phyloP scores from a whole-genome alignment of 768 basidiomycete genomes.

The Pleurotus salmoneostramineus region DNA sequence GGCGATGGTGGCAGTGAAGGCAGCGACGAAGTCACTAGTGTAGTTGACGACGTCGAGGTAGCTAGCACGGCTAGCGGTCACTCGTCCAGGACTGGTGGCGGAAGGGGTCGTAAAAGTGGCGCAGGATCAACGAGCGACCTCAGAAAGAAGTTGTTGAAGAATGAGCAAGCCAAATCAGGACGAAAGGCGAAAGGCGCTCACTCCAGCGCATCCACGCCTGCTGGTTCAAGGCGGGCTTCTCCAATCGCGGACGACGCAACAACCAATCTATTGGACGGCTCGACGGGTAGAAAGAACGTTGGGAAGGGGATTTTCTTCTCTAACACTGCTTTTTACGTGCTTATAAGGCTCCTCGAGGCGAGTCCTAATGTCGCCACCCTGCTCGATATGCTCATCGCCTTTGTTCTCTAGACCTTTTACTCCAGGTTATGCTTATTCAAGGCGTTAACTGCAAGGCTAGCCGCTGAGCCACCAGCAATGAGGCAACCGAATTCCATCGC shows the following conservation, averaged over 20 bases:
- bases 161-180: constrained; percentile 72
- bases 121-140: constrained; percentile 47
- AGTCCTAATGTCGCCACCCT: constrained; percentile 16
- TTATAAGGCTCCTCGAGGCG: constrained; percentile 86
- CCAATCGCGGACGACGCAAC: constrained; percentile 47
- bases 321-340: constrained; percentile 84
- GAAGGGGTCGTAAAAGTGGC: constrained; percentile 15
- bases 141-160: constrained; percentile 78
- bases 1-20: constrained; percentile 44
- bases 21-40: constrained; percentile 44
- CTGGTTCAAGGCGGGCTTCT: constrained; percentile 58
- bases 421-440: constrained; percentile 81
- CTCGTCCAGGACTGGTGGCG: constrained; percentile 8
- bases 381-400: too few relatives aligned
- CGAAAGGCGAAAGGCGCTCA: constrained; percentile 47
- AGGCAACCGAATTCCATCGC: constrained; percentile 17
- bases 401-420: constrained; percentile 62
- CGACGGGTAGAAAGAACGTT: constrained; percentile 10
- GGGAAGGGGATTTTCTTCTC: constrained; percentile 74
- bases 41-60: constrained; percentile 29
- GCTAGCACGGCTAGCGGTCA: constrained; percentile 36
- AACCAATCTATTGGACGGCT: not conserved
- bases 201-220: constrained; percentile 41
- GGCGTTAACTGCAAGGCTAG: constrained; percentile 49
- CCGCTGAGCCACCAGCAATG: constrained; percentile 18